Evolutionary conservation across 179 eudicot species (phyloP).

Genomic region (Amaranthus tricolor): DNA sequence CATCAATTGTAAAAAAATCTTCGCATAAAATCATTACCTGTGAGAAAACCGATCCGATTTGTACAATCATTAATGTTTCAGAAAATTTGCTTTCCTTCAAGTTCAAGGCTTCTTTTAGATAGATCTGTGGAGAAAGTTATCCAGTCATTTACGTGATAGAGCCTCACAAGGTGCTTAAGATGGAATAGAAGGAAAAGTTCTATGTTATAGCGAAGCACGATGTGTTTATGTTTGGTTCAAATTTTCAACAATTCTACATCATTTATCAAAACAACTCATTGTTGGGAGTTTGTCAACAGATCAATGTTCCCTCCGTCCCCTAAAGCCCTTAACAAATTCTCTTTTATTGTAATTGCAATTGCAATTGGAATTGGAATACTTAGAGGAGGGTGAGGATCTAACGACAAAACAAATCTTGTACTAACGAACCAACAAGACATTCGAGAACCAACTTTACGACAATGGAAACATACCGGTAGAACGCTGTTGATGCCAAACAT

Average conservation of each 20-base stretch:
- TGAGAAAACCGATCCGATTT: constrained; percentile 73
- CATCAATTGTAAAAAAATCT: too few species aligned
- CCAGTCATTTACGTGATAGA: not conserved
- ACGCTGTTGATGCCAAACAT: constrained; percentile 79
- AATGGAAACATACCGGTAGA: constrained; percentile 55
- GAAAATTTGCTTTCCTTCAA: constrained; percentile 62
- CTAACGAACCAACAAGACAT: not conserved
- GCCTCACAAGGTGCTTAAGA: not conserved
- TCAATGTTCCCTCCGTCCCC: too few species aligned
- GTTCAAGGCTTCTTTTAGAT: constrained; percentile 68
- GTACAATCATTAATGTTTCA: constrained; percentile 67
- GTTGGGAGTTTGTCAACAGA: not conserved
- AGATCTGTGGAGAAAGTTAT: constrained; percentile 45
- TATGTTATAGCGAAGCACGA: not conserved
- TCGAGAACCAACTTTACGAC: not conserved
- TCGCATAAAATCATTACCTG: constrained; percentile 46
- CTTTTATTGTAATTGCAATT: too few species aligned
- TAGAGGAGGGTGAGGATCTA: too few species aligned
- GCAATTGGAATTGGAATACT: too few species aligned
- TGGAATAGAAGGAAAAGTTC: not conserved
- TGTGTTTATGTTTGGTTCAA: not conserved
- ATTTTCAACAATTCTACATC: not conserved
- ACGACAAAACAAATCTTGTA: too few species aligned
- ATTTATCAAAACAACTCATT: not conserved
- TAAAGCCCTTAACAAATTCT: too few species aligned